Evolutionary conservation across 2,329 filamentous ascomycete genomes (phyloP), one percentile per base, ranked within the genome.

Genomic region (Leptodontidium sp.): DNA sequence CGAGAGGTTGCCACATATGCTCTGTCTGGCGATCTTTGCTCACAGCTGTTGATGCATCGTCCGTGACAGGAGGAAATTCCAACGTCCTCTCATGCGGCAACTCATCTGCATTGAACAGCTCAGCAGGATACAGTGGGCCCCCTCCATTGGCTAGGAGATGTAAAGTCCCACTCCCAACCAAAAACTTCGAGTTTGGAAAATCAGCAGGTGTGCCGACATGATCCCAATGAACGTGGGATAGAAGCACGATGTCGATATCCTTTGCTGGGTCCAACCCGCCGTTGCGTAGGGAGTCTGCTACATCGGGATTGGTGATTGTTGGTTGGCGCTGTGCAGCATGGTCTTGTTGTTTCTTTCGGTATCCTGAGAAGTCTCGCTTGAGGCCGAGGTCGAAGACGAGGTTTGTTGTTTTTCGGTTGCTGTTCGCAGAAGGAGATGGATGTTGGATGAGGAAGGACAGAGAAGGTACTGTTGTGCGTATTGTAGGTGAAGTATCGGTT

Each of bases 191-290:
- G 14, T 79, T 76, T 0, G 80, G 69, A 70, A 87, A 88, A 72
- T 87, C 85, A 1, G 79, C 77, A 0, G 86, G 84, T 4, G 84
- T 86, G n/a, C 86, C 87, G 47, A 85, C 80, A 70, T 88, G 87
- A 72, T 89, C 86, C 81, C 85, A 88, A 72, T 89, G 86, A 0
- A 86, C 80, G 68, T 89, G 87, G 71, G 82, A 85, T 1, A 87
- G 75, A 8, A 88, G 43, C 5, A 74, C 70, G 53, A 57, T 61
- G 38, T 71, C 67, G 17, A 74, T 64, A 57, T 73, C 72, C 26
- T 52, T 65, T n/a, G 59, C 61, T 9, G 68, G 68, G 7, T 64
- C 43, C 9, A 84, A 64, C 1, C 79, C 80, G 5, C 81, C 82
- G 59, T 70, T 68, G 61, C 75, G 74, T 49, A 86, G 72, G 53